A percentile compares a stretch with the other conserved stretches of the same genome.
phyloP scores from a whole-genome alignment of 2,329 filamentous ascomycete species.

The Stemphylium vesicarium region DNA sequence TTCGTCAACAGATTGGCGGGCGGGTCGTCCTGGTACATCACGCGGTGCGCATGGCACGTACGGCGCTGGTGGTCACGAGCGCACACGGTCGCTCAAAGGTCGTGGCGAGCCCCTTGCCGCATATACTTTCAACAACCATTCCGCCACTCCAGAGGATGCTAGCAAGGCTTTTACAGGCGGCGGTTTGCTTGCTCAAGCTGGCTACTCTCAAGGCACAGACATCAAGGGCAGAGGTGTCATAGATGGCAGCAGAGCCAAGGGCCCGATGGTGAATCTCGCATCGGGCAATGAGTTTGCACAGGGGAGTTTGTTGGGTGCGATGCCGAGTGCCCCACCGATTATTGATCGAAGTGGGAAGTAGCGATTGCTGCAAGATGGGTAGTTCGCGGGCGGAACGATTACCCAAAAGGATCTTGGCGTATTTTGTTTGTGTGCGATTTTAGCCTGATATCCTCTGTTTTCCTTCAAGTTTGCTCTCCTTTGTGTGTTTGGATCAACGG shows the following conservation, averaged over 20 bases:
- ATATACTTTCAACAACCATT: slow-evolving; percentile 45
- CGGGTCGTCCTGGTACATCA: slow-evolving; percentile 35
- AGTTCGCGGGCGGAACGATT: slow-evolving; percentile 2
- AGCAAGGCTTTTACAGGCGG: slow-evolving; percentile 53
- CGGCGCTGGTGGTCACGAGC: slow-evolving; percentile 38
- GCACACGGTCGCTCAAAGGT: slow-evolving; percentile 43
- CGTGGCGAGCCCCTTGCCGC: slow-evolving; percentile 43
- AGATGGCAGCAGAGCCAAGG: slow-evolving; percentile 53
- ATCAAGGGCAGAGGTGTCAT: slow-evolving; percentile 53
- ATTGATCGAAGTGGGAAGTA: slow-evolving; percentile 47
- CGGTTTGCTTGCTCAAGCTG: slow-evolving; percentile 51
- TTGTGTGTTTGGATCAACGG: not conserved
- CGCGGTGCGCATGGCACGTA: slow-evolving; percentile 34
- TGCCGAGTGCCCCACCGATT: slow-evolving; percentile 44
- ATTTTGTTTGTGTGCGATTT: not conserved
- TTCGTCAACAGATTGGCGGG: slow-evolving; percentile 54
- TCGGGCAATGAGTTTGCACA: slow-evolving; percentile 53
- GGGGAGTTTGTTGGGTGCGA: slow-evolving; percentile 57
- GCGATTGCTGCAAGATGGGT: not conserved
- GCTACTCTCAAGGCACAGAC: slow-evolving; percentile 48
- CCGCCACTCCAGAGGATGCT: slow-evolving; percentile 38
- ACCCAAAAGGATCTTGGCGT: not conserved
- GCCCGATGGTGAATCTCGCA: slow-evolving; percentile 54
- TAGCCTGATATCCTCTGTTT: not conserved
- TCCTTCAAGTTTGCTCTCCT: not conserved